Conservation (phyloP, 2,329 filamentous ascomycete genomes). For the Aspergillus pseudoviridinutans region DNA sequence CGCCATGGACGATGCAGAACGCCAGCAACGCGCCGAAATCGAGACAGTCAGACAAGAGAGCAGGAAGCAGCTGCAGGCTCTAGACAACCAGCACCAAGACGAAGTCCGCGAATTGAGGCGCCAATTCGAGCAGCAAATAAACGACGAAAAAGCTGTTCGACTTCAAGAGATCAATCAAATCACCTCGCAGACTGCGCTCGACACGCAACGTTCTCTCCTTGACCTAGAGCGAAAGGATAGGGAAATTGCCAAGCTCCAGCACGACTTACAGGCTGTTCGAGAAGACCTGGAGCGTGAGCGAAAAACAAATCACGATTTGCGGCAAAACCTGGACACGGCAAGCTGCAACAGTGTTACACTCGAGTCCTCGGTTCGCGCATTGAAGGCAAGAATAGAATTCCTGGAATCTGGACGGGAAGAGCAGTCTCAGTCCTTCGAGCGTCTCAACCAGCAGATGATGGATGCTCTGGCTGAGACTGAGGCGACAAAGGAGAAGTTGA, state of each 20-base stretch:
- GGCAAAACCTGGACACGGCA: constrained; percentile 57
- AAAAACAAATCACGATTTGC: constrained; percentile 54
- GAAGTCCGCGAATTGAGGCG: constrained; percentile 63
- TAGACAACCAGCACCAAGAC: constrained; percentile 61
- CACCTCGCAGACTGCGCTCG: constrained; percentile 30
- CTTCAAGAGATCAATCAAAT: constrained; percentile 39
- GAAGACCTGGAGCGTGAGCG: constrained; percentile 60
- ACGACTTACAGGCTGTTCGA: constrained; percentile 39
- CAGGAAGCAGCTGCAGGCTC: constrained; percentile 53
- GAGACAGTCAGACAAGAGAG: constrained; percentile 40
- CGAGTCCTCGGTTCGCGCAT: constrained; percentile 69
- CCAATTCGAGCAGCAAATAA: constrained; percentile 61
- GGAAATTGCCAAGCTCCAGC: constrained; percentile 46
- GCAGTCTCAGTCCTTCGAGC: constrained; percentile 79
- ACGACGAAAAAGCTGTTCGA: constrained; percentile 52
- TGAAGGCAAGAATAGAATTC: constrained; percentile 80
- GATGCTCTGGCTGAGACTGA: constrained; percentile 69
- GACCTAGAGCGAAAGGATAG: constrained; percentile 53
- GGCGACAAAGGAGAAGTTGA: constrained; percentile 72
- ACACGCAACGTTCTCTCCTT: constrained; percentile 39
- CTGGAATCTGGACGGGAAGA: constrained; percentile 86
- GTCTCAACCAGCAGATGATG: constrained; percentile 74
- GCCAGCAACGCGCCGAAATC: constrained; percentile 48
- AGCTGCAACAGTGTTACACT: constrained; percentile 61
- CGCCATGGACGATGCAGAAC: constrained; percentile 49